phyloP scores from a whole-genome alignment of 2,329 filamentous ascomycete species.

The Fusarium longipes region DNA sequence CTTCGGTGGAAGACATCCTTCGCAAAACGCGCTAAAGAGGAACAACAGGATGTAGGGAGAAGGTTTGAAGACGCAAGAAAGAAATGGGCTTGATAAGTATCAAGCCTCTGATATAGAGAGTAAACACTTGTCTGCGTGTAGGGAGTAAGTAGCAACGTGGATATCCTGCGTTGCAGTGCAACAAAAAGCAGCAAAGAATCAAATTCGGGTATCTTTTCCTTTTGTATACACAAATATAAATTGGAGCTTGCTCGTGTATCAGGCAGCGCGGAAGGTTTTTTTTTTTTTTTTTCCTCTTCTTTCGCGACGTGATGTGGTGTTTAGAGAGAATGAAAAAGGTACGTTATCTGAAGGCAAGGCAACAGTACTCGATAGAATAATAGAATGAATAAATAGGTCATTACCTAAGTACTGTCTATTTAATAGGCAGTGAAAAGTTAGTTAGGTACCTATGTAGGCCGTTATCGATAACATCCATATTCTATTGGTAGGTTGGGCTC shows the following conservation, averaged over 20 bases:
- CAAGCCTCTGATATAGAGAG: conserved; percentile 24
- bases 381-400: background rate
- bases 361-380: background rate
- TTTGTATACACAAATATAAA: conserved; percentile 8
- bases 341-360: background rate
- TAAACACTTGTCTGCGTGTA: conserved; percentile 46
- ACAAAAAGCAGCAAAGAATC: conserved; percentile 2
- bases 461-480: conserved; percentile 34
- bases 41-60: background rate
- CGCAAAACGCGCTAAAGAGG: conserved; percentile 5
- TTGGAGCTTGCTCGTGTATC: background rate
- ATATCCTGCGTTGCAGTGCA: conserved; percentile 10
- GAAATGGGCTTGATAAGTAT: conserved; percentile 14
- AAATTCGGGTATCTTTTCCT: background rate
- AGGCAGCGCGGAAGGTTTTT: background rate
- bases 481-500: no score
- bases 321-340: conserved; percentile 4
- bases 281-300: no score
- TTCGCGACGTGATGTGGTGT: conserved; percentile 1
- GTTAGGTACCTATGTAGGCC: no score
- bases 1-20: conserved; percentile 27
- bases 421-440: no score
- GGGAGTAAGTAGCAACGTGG: conserved; percentile 11
- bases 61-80: conserved; percentile 5
- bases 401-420: no score